phyloP scores from a whole-genome alignment of 2,329 filamentous ascomycete genomes.

The Phoma sp. region DNA sequence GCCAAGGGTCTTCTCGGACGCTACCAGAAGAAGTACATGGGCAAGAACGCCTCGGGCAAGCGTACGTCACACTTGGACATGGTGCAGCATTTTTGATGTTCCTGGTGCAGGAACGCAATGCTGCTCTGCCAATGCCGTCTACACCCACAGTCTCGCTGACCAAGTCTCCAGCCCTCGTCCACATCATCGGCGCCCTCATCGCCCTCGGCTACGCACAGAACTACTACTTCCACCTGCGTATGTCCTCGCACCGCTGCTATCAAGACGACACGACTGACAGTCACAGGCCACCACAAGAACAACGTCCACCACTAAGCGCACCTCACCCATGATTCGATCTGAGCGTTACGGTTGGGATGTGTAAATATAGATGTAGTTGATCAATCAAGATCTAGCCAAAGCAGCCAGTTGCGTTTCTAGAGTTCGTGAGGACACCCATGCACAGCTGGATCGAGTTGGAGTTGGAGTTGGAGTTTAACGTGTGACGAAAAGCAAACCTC shows the following conservation, averaged over 20 bases:
- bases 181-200: slow-evolving; percentile 80
- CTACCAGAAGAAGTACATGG: slow-evolving; percentile 90
- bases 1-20: slow-evolving; percentile 81
- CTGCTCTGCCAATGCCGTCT: not conserved
- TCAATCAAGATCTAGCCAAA: slow-evolving; percentile 42
- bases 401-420: slow-evolving; percentile 4
- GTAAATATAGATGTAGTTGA: slow-evolving; percentile 51
- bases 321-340: slow-evolving; percentile 5
- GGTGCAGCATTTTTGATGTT: not conserved
- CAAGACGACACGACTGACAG: slow-evolving; percentile 27
- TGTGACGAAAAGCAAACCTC: not conserved
- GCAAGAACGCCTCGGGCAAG: slow-evolving; percentile 86
- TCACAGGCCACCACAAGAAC: slow-evolving; percentile 98
- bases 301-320: slow-evolving; percentile 90
- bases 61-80: slow-evolving; percentile 67
- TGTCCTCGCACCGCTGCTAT: slow-evolving; percentile 51
- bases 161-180: slow-evolving; percentile 75
- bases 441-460: not conserved
- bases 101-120: not conserved
- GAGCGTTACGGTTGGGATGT: slow-evolving; percentile 35
- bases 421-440: too few species aligned
- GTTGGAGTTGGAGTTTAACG: too few species aligned
- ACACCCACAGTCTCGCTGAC: slow-evolving; percentile 23
- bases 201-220: slow-evolving; percentile 92
- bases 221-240: slow-evolving; percentile 99